Evolutionary conservation across 2,329 filamentous ascomycete genomes (phyloP), one percentile per base, ranked within the genome.

Genomic region (Beauveria asiatica): DNA sequence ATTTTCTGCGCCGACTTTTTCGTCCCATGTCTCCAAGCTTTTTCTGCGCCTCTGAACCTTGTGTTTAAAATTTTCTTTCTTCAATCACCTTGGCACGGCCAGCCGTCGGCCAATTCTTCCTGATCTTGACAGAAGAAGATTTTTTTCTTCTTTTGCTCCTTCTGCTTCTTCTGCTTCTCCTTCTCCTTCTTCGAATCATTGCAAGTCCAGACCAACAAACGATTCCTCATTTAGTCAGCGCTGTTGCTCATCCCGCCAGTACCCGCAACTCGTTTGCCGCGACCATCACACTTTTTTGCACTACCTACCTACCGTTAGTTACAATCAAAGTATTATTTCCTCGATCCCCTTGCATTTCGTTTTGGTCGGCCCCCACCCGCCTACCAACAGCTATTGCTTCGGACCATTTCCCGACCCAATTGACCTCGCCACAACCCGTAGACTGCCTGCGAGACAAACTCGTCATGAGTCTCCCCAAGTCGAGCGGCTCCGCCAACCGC

Each of bases 401-500:
- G n/a, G 21, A 8, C 3, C 19, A 17, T n/a, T 9, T 16, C 5
- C 8, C 37, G 17, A 23, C 30, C 9, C 45, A 41, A 57, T 57
- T 57, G 55, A 25, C 39, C n/a, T 21, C 39, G 27, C 11, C 25
- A 42, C 6, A 37, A 37, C 33, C 23, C 13, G 37, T 42, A 25
- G 33, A 42, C 48, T 25, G 19, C 3, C n/a, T 16, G n/a, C 27
- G 11, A 42, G 23, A 25, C 25, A 23, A 11, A n/a, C 21, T 25
- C 37, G 37, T 39, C 44, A 51, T 62, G 60, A 59, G 45, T 46
- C 11, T 42, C 19, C 54, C 27, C 16, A 54, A 62, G 53, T 56
- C 63, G 10, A 61, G 62, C 59, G 61, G 61, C 33, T 56, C 58
- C 41, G 64, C 63, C 51, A 57, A 55, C 48, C 60, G 61, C 16